Evolutionary conservation across 1,284 basidiomycete species (phyloP), one percentile per base, ranked within the genome.

Genomic region (Irpex rosettiformis): DNA sequence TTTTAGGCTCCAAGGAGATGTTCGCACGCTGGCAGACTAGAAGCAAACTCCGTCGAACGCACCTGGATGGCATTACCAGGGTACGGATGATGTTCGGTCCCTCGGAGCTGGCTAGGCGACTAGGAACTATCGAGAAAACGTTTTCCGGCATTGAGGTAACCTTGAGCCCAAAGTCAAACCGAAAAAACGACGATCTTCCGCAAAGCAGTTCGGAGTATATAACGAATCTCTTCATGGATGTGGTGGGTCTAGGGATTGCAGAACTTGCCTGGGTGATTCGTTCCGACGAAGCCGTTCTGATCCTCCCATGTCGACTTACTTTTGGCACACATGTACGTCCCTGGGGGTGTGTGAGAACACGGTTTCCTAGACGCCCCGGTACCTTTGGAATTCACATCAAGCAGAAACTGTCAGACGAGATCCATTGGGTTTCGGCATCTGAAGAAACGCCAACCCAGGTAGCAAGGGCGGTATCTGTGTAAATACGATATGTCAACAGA

Each of bases 341-440:
- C 22, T 24, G 43, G 10, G 33, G 11, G 22, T 18, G 22, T 47
- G 40, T 16, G 54, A 22, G 30, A 16, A 22, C 25, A n/a, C 27
- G 33, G 37, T 43, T 21, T 24, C 54, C 37, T 18, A 33, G 22
- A 29, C 29, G 54, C n/a, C 21, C 27, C n/a, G 56, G 55, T 30
- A 25, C 27, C 40, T 40, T 8, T 22, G 47, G 25, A 6, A 30
- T 33, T 29, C 30, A 37, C 10, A 27, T 64, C 52, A 57, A 64
- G 62, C 62, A 64, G 61, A 63, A 65, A 63, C 64, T 63, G 64
- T 65, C 62, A 61, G 45, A 42, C 52, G n/a, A 42, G 33, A 27
- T 27, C 24, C 22, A 28, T 40, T 48, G 10, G 53, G 25, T 56
- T 25, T 30, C 45, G 40, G 33, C 49, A 30, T 37, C 29, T 58